These are phyloP conservation scores for Apiotrichum gracile DNA, from an alignment of 1,284 basidiomycete species.

Conservation along the genomic window DNA sequence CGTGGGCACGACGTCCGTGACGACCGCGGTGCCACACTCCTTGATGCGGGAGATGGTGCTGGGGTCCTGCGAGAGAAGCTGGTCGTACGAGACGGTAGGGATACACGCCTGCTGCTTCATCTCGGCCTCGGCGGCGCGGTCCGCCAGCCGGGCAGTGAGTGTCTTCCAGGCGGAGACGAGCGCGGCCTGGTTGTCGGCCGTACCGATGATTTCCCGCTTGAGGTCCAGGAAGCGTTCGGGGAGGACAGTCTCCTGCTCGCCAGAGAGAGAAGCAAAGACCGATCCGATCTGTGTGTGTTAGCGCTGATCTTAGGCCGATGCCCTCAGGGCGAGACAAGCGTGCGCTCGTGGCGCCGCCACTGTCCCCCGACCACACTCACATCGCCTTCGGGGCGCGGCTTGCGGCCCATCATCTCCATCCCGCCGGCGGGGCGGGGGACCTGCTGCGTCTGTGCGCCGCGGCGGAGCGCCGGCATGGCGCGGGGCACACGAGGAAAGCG, in stretches of 20 bases:
- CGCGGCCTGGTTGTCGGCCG: slow-evolving; percentile 48
- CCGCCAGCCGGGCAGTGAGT: slow-evolving; percentile 54
- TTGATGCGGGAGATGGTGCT: slow-evolving; percentile 52
- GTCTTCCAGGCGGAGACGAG: slow-evolving; percentile 56
- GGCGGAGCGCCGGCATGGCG: neutral
- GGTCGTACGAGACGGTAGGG: slow-evolving; percentile 54
- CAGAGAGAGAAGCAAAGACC: slow-evolving; percentile 57
- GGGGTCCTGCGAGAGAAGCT: slow-evolving; percentile 51
- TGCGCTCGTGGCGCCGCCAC: neutral
- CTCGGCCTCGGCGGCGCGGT: slow-evolving; percentile 51
- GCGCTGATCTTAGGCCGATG: neutral
- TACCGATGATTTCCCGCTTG: slow-evolving; percentile 53
- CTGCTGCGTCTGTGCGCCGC: neutral
- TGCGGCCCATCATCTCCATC: slow-evolving; percentile 4
- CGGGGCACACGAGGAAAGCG: neutral
- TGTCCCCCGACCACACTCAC: slow-evolving; percentile 4
- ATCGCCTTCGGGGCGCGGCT: slow-evolving; percentile 16
- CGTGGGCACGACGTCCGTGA: slow-evolving; percentile 57
- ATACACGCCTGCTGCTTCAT: slow-evolving; percentile 51
- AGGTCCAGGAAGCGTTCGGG: slow-evolving; percentile 58
- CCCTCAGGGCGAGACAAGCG: neutral
- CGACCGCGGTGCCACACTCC: slow-evolving; percentile 56
- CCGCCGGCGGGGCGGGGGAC: neutral
- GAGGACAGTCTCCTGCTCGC: slow-evolving; percentile 48
- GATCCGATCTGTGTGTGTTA: slow-evolving; percentile 49